Evolutionary conservation across 139 green algal genomes (phyloP), one percentile per base, ranked within the genome.

Genomic region (Chlamydomonas schloesseri): DNA sequence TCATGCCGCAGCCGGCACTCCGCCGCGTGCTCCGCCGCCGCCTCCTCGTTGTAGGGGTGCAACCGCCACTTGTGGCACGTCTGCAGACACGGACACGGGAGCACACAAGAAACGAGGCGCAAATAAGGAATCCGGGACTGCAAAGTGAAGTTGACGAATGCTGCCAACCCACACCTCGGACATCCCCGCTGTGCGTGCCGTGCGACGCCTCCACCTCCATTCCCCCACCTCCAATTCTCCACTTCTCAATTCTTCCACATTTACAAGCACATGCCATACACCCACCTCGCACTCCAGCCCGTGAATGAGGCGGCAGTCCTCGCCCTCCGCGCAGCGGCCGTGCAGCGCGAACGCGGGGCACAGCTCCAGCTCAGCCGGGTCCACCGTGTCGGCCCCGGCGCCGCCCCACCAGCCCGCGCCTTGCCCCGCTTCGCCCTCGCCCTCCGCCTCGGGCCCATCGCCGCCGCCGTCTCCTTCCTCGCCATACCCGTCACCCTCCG

Each of bases 261-360:
- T n/a, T n/a, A n/a, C n/a, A n/a, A n/a, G n/a, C n/a, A n/a, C n/a
- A n/a, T n/a, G n/a, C n/a, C n/a, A n/a, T n/a, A 15, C 58, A 26
- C 65, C 6, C 53, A 94, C 91, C 90, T 95, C 83, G 81, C 94
- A 97, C 34, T 84, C 68, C 9, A 92, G 70, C 0, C 94, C 94
- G 46, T 97, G 94, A 2, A 93, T 88, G n/a, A 92, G 79, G 10
- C 79, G 75, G 91, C 94, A 97, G 55, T 69, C 47, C 10, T 89
- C 83, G 1, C 87, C 92, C 33, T 83, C 73, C 15, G 57, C 62
- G 88, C 94, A 97, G 5, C 46, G 11, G 20, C 94, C 94, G 4
- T 72, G 88, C 21, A 80, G 64, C 36, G 90, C 82, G 58, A 90
- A 94, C 70, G 91, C 75, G 20, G 82, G 74, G 88, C 94, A 97